Base-by-base conservation (phyloP, 306 rosid genomes). In the Hippophae rhamnoides region DNA sequence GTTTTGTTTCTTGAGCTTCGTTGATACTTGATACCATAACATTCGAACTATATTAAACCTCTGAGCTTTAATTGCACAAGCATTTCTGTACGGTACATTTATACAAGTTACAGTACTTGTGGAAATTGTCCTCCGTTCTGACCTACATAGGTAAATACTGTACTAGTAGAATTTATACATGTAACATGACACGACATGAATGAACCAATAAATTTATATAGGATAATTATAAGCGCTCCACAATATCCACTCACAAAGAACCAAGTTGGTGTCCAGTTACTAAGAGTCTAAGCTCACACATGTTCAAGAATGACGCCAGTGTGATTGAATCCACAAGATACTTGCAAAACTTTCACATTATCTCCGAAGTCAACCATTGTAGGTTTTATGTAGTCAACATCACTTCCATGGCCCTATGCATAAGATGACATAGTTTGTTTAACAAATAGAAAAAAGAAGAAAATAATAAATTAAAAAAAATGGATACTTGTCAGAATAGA, bases 291-390 rank as follows among this genome's bases (percentile, higher is more conserved):
- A 68, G 44, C 50, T 77, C 70, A 84, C 18, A 61, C 41, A 74
- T 79, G 77, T 68, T 82, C 94, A 51, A 90, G 72, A 69, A 90
- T 72, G 59, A 94, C 94, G 67, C 89, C 97, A 11, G 90, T 90
- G 78, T 90, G 97, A 77, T 90, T 90, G 90, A 90, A 90, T 49
- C 97, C 97, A n/a, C 96, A 85, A 9, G 96, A 90, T 66, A 87
- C 71, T 68, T 87, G 89, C 60, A 90, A 64, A 41, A 92, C 94
- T 69, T 78, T 80, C 69, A 79, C 77, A 52, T 79, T 75, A 55
- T 74, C 75, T 66, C 80, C 83, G 11, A 90, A 56, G 52, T 56
- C 54, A 66, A 90, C 78, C 82, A 61, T 77, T 8, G 80, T 57
- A 43, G 97, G 97, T 59, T 72, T 75, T 72, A 87, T 72, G 54